Conservation (phyloP, 176 grass and related monocot genomes). For the Rhynchospora tenuis region DNA sequence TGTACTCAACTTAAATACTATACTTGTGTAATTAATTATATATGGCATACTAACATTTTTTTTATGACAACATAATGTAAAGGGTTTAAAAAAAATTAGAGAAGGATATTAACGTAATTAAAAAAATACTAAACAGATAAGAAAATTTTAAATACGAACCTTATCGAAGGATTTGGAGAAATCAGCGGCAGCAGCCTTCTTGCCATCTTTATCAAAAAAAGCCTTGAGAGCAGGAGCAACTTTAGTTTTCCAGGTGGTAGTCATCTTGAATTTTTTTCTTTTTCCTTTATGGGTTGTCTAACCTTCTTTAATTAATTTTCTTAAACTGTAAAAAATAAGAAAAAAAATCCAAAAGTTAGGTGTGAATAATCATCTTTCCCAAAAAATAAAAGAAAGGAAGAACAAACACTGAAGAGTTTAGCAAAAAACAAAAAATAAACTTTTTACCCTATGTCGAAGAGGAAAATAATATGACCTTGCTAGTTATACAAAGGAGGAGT, state of each 20-base stretch:
- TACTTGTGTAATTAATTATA: too few relatives aligned
- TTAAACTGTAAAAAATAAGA: background rate
- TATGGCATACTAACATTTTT: too few relatives aligned
- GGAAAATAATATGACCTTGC: background rate
- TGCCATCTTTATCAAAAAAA: conserved; percentile 76
- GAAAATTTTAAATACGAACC: conserved; percentile 21
- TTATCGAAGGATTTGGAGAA: conserved; percentile 77
- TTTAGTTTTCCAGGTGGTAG: conserved; percentile 49
- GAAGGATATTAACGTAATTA: background rate
- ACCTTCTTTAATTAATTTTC: conserved; percentile 5
- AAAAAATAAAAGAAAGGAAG: background rate
- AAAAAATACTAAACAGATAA: background rate
- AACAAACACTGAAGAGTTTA: background rate
- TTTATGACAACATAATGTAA: too few relatives aligned
- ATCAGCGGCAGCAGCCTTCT: conserved; percentile 60
- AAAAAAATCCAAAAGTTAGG: background rate
- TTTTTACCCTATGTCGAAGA: too few relatives aligned
- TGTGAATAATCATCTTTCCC: background rate
- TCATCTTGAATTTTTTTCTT: conserved; percentile 31
- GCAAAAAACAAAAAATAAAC: too few relatives aligned
- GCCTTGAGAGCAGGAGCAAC: conserved; percentile 50
- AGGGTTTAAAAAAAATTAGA: background rate
- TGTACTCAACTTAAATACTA: background rate
- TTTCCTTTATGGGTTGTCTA: background rate
- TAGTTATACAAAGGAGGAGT: background rate